Conservation (phyloP, 192 early-diverging fungal species). For the Entophlyctis helioformis region DNA sequence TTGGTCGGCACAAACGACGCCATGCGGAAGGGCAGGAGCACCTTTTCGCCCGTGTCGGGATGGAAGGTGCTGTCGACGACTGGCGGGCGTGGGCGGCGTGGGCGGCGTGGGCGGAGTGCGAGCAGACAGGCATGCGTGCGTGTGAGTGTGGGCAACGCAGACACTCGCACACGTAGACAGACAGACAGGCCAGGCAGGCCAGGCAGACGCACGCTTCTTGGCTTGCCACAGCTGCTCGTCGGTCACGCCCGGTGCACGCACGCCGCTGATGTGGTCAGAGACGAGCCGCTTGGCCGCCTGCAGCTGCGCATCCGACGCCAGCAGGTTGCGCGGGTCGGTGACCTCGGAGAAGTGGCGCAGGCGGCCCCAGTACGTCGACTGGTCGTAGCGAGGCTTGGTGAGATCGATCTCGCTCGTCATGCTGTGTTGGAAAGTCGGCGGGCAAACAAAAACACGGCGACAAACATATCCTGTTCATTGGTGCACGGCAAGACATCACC, state of each 20-base stretch:
- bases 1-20: slow-evolving; percentile 76
- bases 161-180: too few relatives aligned
- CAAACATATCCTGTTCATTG: too few relatives aligned
- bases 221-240: slow-evolving; percentile 56
- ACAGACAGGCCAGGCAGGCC: not conserved
- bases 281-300: slow-evolving; percentile 50
- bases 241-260: slow-evolving; percentile 6
- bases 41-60: slow-evolving; percentile 67
- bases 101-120: not conserved
- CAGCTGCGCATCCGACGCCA: slow-evolving; percentile 44
- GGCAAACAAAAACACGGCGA: too few relatives aligned
- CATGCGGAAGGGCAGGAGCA: slow-evolving; percentile 75
- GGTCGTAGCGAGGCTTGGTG: slow-evolving; percentile 44
- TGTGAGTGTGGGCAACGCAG: too few relatives aligned
- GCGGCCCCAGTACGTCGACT: slow-evolving; percentile 60
- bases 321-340: slow-evolving; percentile 59
- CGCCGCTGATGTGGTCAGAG: slow-evolving; percentile 40
- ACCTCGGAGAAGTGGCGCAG: slow-evolving; percentile 62
- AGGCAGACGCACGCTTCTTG: slow-evolving; percentile 40
- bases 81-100: slow-evolving; percentile 1
- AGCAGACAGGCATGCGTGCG: too few relatives aligned
- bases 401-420: too few relatives aligned
- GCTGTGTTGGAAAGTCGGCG: too few relatives aligned
- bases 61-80: slow-evolving; percentile 69
- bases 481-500: too few relatives aligned